Evolutionary conservation across 2,329 filamentous ascomycete species (phyloP).

Genomic region (Colletotrichum musicola): DNA sequence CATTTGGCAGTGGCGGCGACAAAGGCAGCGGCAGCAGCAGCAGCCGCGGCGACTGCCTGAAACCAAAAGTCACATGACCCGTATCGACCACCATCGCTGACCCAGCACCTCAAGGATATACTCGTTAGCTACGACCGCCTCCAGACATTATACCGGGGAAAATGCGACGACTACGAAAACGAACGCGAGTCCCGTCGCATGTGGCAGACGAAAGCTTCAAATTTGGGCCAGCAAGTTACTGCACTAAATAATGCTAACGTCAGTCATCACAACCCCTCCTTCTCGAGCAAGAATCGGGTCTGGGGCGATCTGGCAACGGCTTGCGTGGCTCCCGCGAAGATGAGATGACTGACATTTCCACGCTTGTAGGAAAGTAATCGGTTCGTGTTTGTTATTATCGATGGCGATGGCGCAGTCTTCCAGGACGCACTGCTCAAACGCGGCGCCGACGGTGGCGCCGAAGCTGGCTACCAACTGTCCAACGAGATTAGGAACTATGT

Average conservation of each 20-base stretch:
- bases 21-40: neutral
- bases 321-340: neutral
- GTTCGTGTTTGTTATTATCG: constrained; percentile 51
- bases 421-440: constrained; percentile 47
- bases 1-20: no score
- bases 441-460: constrained; percentile 49
- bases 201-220: constrained; percentile 40
- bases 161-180: constrained; percentile 41
- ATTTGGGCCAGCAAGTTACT: constrained; percentile 20
- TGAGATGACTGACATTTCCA: neutral
- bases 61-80: neutral
- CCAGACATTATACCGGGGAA: constrained; percentile 29
- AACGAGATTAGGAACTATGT: constrained; percentile 43
- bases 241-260: constrained; percentile 38
- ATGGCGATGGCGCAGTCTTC: constrained; percentile 53
- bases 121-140: constrained; percentile 20
- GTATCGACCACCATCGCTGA: neutral
- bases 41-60: neutral
- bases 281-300: neutral
- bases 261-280: neutral
- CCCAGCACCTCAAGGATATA: constrained; percentile 15
- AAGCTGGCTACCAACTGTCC: constrained; percentile 47
- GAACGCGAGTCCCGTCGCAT: constrained; percentile 41
- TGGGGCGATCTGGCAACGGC: neutral
- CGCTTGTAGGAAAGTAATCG: constrained; percentile 46